A percentile compares a stretch with the other conserved stretches of the same genome.
Conservation (phyloP, 1,139 yeast genomes). For the Zygosaccharomyces pseudobailii region DNA sequence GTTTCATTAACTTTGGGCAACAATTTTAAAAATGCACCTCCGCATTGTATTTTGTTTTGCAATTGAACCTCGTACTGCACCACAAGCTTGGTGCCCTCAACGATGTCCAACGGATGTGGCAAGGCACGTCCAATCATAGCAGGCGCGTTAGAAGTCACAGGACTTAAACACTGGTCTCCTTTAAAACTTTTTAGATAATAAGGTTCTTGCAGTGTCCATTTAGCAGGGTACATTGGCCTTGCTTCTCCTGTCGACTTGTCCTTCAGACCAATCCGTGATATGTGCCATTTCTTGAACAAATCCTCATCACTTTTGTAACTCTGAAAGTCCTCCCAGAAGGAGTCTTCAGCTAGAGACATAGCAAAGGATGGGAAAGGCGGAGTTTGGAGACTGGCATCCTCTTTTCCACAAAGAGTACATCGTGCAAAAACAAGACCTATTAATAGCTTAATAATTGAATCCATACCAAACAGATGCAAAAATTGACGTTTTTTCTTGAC, state of each 20-base stretch:
- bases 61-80: slow-evolving; percentile 84
- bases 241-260: slow-evolving; percentile 6
- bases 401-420: slow-evolving; percentile 1
- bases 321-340: slow-evolving; percentile 22
- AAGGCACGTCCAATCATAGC: slow-evolving; percentile 20
- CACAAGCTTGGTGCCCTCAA: slow-evolving; percentile 62
- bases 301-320: slow-evolving; percentile 11
- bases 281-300: slow-evolving; percentile 15
- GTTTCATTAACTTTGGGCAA: slow-evolving; percentile 44
- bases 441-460: neutral
- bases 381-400: slow-evolving; percentile 5
- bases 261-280: slow-evolving; percentile 8
- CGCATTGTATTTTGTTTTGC: slow-evolving; percentile 73
- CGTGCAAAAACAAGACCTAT: neutral
- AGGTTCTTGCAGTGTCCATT: slow-evolving; percentile 18
- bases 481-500: too few species aligned
- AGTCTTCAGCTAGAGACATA: slow-evolving; percentile 4
- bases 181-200: slow-evolving; percentile 12
- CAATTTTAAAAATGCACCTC: slow-evolving; percentile 83
- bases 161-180: slow-evolving; percentile 13
- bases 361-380: slow-evolving; percentile 1
- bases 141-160: slow-evolving; percentile 10
- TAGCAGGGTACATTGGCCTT: slow-evolving; percentile 13
- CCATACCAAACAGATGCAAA: neutral
- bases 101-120: slow-evolving; percentile 16